Percentiles rank a stretch among this genome's conserved stretches.
Evolutionary conservation across 495 filamentous ascomycete species (phyloP).

Genomic region (Rusavskia elegans): DNA sequence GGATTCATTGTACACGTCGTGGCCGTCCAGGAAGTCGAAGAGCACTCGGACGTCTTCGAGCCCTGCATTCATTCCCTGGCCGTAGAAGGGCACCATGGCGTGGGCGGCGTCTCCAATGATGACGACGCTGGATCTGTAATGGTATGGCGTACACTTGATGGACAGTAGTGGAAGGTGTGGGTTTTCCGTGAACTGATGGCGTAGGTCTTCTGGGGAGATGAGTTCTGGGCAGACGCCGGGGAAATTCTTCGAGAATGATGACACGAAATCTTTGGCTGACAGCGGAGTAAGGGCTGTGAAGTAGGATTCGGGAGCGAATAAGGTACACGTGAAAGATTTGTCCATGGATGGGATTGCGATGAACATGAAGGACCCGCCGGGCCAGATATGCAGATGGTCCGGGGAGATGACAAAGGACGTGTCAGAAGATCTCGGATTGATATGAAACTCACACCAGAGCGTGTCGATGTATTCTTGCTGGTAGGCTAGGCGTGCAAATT

Average conservation of each 20-base stretch:
- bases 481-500: slow-evolving; percentile 74
- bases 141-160: slow-evolving; percentile 82
- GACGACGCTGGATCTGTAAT: slow-evolving; percentile 60
- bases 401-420: slow-evolving; percentile 64
- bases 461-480: slow-evolving; percentile 94
- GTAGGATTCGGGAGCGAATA: slow-evolving; percentile 58
- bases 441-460: slow-evolving; percentile 91
- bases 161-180: slow-evolving; percentile 83
- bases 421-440: slow-evolving; percentile 38
- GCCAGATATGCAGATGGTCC: slow-evolving; percentile 96
- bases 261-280: slow-evolving; percentile 33
- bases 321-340: slow-evolving; percentile 84
- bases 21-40: slow-evolving; percentile 53
- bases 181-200: slow-evolving; percentile 55
- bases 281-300: slow-evolving; percentile 42
- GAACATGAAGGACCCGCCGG: slow-evolving; percentile 85
- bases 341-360: slow-evolving; percentile 86
- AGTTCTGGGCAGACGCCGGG: slow-evolving; percentile 73
- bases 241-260: slow-evolving; percentile 67
- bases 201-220: slow-evolving; percentile 51
- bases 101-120: slow-evolving; percentile 92
- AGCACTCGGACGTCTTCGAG: slow-evolving; percentile 75
- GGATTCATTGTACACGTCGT: slow-evolving; percentile 29
- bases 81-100: slow-evolving; percentile 94
- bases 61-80: slow-evolving; percentile 77